A percentile compares a stretch with the other conserved stretches of the same genome.
These are phyloP conservation scores for Arachnomyces sp. DNA, from an alignment of 2,329 filamentous ascomycete genomes.

Conservation along the genomic window DNA sequence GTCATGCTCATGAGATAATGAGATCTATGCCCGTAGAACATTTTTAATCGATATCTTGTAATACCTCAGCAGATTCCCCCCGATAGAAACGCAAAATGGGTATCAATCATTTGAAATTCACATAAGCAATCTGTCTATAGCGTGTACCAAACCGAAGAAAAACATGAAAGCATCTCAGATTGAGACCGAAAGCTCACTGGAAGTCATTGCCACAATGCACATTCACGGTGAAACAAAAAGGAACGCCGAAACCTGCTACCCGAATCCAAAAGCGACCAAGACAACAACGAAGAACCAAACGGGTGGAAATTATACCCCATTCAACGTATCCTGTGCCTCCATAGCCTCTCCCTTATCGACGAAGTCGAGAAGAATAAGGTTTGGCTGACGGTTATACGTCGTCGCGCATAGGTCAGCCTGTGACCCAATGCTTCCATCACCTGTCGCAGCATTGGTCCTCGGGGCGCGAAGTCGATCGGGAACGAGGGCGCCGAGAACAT, in stretches of 20 bases:
- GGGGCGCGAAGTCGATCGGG: constrained; percentile 33
- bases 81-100: too few species aligned
- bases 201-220: too few species aligned
- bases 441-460: constrained; percentile 37
- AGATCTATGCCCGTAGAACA: too few species aligned
- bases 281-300: too few species aligned
- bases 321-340: constrained; percentile 32
- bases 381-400: constrained; percentile 33
- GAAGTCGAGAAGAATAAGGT: constrained; percentile 40
- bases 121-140: too few species aligned
- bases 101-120: too few species aligned
- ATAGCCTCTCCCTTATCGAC: constrained; percentile 40
- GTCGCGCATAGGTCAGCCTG: constrained; percentile 33
- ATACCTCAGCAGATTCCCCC: too few species aligned
- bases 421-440: constrained; percentile 37
- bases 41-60: too few species aligned
- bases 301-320: constrained; percentile 21
- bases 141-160: background rate
- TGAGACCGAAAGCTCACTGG: background rate
- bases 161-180: background rate
- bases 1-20: too few species aligned
- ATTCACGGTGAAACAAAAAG: too few species aligned
- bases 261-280: too few species aligned
- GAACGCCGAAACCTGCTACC: too few species aligned
- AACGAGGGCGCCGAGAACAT: constrained; percentile 35